A percentile compares a stretch with the other conserved stretches of the same genome.
These are phyloP conservation scores for Plasmopara halstedii DNA, from an alignment of 352 stramenopile genomes.

Conservation along the genomic window DNA sequence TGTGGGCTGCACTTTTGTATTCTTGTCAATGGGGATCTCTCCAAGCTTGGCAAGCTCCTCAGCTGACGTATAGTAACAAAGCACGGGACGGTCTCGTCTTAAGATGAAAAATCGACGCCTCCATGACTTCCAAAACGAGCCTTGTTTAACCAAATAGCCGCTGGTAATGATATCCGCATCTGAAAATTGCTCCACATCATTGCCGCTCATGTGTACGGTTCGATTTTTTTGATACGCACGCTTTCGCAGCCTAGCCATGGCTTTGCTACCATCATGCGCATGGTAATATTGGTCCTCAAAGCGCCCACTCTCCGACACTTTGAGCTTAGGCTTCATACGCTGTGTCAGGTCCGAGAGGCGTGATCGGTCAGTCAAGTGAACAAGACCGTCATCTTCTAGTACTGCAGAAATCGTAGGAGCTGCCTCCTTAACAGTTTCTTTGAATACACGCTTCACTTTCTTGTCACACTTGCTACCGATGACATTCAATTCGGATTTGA, in stretches of 20 bases:
- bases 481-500: constrained; percentile 4
- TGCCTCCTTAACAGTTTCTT: constrained; percentile 11
- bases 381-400: constrained; percentile 11
- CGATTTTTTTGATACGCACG: constrained; percentile 58
- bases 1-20: constrained; percentile 38
- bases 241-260: constrained; percentile 76
- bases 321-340: constrained; percentile 53
- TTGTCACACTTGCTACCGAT: constrained; percentile 3
- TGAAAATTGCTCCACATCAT: constrained; percentile 81
- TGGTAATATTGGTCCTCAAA: constrained; percentile 87
- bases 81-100: constrained; percentile 55
- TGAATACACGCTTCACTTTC: constrained; percentile 1
- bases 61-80: constrained; percentile 76
- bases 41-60: constrained; percentile 75
- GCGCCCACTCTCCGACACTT: constrained; percentile 70
- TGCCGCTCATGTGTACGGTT: constrained; percentile 62
- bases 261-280: constrained; percentile 65
- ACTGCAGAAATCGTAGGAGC: constrained; percentile 12
- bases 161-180: constrained; percentile 74
- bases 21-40: constrained; percentile 66
- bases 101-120: constrained; percentile 77
- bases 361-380: constrained; percentile 14
- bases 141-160: constrained; percentile 78
- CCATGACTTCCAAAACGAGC: constrained; percentile 87
- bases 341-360: constrained; percentile 19